Conservation (phyloP, 2,329 filamentous ascomycete species). For the Fusarium pseudonygamai region DNA sequence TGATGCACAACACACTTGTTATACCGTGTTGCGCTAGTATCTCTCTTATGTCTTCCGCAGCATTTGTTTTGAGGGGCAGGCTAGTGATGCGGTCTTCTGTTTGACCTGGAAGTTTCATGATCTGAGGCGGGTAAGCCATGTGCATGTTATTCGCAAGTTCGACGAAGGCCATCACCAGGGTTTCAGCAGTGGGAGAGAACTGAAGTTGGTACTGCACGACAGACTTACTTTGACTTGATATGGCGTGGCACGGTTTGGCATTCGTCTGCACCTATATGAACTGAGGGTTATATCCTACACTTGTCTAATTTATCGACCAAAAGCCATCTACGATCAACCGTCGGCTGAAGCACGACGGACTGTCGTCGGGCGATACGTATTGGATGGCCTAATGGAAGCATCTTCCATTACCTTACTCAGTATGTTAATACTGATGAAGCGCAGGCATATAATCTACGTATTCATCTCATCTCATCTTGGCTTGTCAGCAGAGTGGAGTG, state of each 20-base stretch:
- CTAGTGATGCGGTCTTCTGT: neutral
- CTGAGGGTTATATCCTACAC: conserved; percentile 8
- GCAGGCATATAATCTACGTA: conserved; percentile 8
- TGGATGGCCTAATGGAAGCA: conserved; percentile 1
- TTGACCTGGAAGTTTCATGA: neutral
- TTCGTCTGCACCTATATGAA: neutral
- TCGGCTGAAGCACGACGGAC: conserved; percentile 14
- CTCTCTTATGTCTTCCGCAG: neutral
- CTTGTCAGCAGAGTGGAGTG: conserved; percentile 22
- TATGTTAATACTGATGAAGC: neutral
- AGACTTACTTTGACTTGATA: neutral
- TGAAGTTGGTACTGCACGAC: neutral
- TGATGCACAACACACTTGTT: neutral
- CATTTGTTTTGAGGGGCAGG: neutral
- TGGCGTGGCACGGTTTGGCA: neutral
- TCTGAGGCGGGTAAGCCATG: neutral
- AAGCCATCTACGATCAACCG: conserved; percentile 21
- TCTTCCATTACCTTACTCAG: neutral
- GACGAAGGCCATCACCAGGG: conserved; percentile 27
- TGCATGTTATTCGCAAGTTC: neutral
- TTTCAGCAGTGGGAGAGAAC: neutral
- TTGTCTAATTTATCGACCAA: conserved; percentile 7
- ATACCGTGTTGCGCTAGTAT: neutral
- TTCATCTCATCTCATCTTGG: conserved; percentile 22
- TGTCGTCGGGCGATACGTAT: conserved; percentile 2